Evolutionary conservation across 768 basidiomycete genomes (phyloP).

Genomic region (Tylopilus vinaceipallidus): DNA sequence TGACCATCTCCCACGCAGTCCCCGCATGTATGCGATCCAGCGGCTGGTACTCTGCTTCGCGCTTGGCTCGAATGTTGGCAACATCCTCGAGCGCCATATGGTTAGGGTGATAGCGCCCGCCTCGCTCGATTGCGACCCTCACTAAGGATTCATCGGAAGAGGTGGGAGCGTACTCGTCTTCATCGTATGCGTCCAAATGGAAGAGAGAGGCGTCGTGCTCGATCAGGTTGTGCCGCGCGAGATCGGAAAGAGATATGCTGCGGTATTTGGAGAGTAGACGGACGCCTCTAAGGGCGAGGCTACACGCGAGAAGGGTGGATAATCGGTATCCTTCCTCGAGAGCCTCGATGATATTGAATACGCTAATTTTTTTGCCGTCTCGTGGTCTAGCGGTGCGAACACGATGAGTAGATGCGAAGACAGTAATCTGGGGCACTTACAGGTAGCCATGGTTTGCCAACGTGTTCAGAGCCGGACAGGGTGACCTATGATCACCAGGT

Average conservation of each 20-base stretch:
- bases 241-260: slow-evolving; percentile 35
- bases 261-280: slow-evolving; percentile 40
- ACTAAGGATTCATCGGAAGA: slow-evolving; percentile 37
- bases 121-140: slow-evolving; percentile 36
- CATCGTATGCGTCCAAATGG: slow-evolving; percentile 43
- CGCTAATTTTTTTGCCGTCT: slow-evolving; percentile 49
- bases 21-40: slow-evolving; percentile 51
- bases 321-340: slow-evolving; percentile 52
- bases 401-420: neutral
- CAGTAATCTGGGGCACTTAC: slow-evolving; percentile 39
- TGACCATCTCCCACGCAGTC: slow-evolving; percentile 66
- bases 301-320: slow-evolving; percentile 43
- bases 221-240: slow-evolving; percentile 48
- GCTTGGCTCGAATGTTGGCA: slow-evolving; percentile 48
- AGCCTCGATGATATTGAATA: slow-evolving; percentile 38
- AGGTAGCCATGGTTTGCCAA: slow-evolving; percentile 76
- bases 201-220: slow-evolving; percentile 65
- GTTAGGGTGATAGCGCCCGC: slow-evolving; percentile 25
- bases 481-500: slow-evolving; percentile 53
- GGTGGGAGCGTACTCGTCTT: slow-evolving; percentile 46
- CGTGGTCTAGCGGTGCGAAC: slow-evolving; percentile 40
- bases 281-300: slow-evolving; percentile 49
- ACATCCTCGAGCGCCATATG: slow-evolving; percentile 37
- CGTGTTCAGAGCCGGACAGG: slow-evolving; percentile 72
- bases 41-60: slow-evolving; percentile 44